Percentiles rank a stretch among this genome's conserved stretches.
These are phyloP conservation scores for Powellomyces hirtus DNA, from an alignment of 192 early-diverging fungal genomes.

Conservation along the genomic window DNA sequence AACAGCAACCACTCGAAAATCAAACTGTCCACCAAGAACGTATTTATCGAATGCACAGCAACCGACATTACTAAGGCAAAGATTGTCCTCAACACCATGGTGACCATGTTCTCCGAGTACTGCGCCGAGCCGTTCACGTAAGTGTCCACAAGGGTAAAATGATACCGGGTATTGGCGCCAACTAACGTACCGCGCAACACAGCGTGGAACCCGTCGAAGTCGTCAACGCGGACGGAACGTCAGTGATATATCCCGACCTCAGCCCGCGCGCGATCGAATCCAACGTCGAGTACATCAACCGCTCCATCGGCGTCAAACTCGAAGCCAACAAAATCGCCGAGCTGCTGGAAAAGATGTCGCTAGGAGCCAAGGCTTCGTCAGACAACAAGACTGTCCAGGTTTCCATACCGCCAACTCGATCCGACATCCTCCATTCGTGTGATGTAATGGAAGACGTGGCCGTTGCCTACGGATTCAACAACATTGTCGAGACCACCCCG, in stretches of 20 bases:
- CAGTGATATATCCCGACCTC: conserved; percentile 71
- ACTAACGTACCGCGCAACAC: too few relatives aligned
- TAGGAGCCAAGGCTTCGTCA: conserved; percentile 57
- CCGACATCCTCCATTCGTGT: conserved; percentile 93
- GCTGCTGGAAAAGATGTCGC: conserved; percentile 84
- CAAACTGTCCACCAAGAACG: conserved; percentile 86
- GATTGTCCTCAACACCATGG: conserved; percentile 88
- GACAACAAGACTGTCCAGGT: conserved; percentile 60
- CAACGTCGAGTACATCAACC: conserved; percentile 85
- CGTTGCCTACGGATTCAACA: conserved; percentile 96
- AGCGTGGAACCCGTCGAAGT: conserved; percentile 93
- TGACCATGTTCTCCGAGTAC: conserved; percentile 96
- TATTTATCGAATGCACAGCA: conserved; percentile 97
- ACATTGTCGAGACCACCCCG: conserved; percentile 77
- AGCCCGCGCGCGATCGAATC: conserved; percentile 66
- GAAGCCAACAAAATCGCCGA: conserved; percentile 66
- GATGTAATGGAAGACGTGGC: conserved; percentile 98
- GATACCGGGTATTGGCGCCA: too few relatives aligned
- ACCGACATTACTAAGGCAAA: conserved; percentile 95
- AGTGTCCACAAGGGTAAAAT: too few relatives aligned
- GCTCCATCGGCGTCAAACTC: conserved; percentile 72
- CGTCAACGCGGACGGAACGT: conserved; percentile 75
- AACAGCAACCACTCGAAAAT: conserved; percentile 99
- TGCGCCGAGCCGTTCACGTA: conserved; percentile 87
- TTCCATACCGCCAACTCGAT: conserved; percentile 82